Evolutionary conservation across 176 grass and related monocot species (phyloP).

Genomic region (Echinochloa phyllopogon): DNA sequence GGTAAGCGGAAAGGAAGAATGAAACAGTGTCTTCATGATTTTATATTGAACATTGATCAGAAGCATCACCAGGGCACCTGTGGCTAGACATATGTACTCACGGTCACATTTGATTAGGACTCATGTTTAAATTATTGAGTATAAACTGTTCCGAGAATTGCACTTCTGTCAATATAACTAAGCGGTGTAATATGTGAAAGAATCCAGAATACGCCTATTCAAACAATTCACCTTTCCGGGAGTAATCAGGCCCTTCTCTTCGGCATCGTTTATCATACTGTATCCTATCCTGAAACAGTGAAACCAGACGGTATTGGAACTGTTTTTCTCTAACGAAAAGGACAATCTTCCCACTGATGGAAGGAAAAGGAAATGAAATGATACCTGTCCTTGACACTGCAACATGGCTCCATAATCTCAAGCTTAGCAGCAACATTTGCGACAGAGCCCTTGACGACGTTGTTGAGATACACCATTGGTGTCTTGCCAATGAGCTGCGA

Average conservation of each 20-base stretch:
- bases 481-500: conserved; percentile 96
- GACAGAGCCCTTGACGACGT: conserved; percentile 74
- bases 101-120: neutral
- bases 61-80: neutral
- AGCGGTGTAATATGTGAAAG: neutral
- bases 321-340: neutral
- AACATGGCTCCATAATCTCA: conserved; percentile 98
- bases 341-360: neutral
- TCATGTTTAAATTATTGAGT: neutral
- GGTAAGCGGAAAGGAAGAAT: conserved; percentile 1
- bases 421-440: conserved; percentile 92
- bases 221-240: conserved; percentile 71
- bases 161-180: neutral
- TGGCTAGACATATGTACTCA: neutral
- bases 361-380: neutral
- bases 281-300: conserved; percentile 87
- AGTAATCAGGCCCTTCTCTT: conserved; percentile 79
- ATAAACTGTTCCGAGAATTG: neutral
- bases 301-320: conserved; percentile 18
- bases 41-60: neutral
- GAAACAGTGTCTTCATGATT: neutral
- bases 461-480: conserved; percentile 96
- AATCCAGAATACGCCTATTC: neutral
- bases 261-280: conserved; percentile 91
- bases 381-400: conserved; percentile 97